A percentile compares a stretch with the other conserved stretches of the same genome.
These are phyloP conservation scores for Zoysia matrella DNA, from an alignment of 202 grass and related monocot genomes.

Conservation along the genomic window DNA sequence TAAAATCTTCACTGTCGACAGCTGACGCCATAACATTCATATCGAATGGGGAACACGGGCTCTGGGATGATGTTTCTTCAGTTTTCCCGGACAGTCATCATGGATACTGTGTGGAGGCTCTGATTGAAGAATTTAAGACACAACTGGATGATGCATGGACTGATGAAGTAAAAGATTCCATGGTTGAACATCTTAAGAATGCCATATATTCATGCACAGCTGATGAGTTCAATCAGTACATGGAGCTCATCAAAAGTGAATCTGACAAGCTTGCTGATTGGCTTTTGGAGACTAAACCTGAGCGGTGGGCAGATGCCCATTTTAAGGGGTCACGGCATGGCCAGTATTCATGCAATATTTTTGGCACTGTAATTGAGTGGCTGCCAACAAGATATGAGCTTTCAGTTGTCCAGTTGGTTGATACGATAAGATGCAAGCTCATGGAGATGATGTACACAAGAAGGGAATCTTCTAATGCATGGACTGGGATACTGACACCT, in stretches of 20 bases:
- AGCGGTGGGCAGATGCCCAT: conserved; percentile 89
- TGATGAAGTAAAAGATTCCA: conserved; percentile 69
- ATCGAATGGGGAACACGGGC: conserved; percentile 76
- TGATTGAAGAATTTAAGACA: conserved; percentile 80
- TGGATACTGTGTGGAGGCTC: conserved; percentile 74
- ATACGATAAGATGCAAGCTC: conserved; percentile 85
- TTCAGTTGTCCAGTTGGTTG: conserved; percentile 91
- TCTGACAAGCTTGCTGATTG: conserved; percentile 89
- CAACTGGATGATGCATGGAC: conserved; percentile 75
- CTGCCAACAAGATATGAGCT: conserved; percentile 75
- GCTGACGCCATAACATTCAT: conserved; percentile 77
- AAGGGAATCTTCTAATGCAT: conserved; percentile 71
- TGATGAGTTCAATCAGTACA: conserved; percentile 76
- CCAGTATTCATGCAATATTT: conserved; percentile 74
- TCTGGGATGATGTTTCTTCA: conserved; percentile 70
- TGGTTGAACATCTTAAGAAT: conserved; percentile 76
- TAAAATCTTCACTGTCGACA: conserved; percentile 68
- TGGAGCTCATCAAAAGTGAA: conserved; percentile 73
- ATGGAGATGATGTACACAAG: conserved; percentile 98
- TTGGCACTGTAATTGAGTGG: conserved; percentile 70
- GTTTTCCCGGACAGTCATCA: conserved; percentile 85
- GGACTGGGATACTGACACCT: conserved; percentile 74
- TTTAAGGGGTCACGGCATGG: conserved; percentile 79
- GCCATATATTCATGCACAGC: conserved; percentile 81
- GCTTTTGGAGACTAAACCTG: conserved; percentile 88